Conservation (phyloP, 208 protist genomes). For the Porcisia deanei region DNA sequence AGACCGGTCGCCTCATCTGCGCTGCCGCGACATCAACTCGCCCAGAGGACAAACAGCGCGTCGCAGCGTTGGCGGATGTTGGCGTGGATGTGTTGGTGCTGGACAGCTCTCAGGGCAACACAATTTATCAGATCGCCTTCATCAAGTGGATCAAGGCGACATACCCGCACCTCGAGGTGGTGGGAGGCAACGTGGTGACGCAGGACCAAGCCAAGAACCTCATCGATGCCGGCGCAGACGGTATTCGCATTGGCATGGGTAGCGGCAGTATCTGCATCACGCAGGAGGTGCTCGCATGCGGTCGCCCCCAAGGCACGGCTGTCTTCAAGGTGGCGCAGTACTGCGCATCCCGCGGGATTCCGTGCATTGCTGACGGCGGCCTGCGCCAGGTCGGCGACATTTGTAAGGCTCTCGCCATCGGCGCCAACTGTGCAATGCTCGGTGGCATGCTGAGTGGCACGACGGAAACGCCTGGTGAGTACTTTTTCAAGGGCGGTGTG, state of each 20-base stretch:
- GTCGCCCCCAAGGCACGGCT: conserved; percentile 95
- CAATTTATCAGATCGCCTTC: conserved; percentile 95
- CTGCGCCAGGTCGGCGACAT: conserved; percentile 95
- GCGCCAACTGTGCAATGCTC: conserved; percentile 89
- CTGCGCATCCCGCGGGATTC: conserved; percentile 89
- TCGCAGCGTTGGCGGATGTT: conserved; percentile 77
- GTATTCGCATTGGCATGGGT: conserved; percentile 98
- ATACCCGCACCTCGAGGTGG: conserved; percentile 84
- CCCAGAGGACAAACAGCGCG: conserved; percentile 86
- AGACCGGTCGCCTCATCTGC: conserved; percentile 72
- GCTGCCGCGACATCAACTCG: conserved; percentile 94
- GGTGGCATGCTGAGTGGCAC: conserved; percentile 93
- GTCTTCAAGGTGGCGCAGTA: conserved; percentile 94
- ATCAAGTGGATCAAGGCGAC: conserved; percentile 94
- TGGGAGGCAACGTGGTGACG: conserved; percentile 98
- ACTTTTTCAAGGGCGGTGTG: conserved; percentile 92
- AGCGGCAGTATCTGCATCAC: conserved; percentile 98
- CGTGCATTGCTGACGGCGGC: conserved; percentile 95
- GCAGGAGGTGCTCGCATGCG: conserved; percentile 95
- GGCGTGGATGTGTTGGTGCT: conserved; percentile 95
- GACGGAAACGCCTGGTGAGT: conserved; percentile 92
- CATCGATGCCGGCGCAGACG: conserved; percentile 97
- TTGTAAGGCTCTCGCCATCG: conserved; percentile 94
- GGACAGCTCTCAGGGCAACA: conserved; percentile 97
- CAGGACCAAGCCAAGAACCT: conserved; percentile 95